Percentiles rank a stretch among this genome's conserved stretches.
Conservation (phyloP, 306 rosid genomes). For the Gleditsia sinensis region DNA sequence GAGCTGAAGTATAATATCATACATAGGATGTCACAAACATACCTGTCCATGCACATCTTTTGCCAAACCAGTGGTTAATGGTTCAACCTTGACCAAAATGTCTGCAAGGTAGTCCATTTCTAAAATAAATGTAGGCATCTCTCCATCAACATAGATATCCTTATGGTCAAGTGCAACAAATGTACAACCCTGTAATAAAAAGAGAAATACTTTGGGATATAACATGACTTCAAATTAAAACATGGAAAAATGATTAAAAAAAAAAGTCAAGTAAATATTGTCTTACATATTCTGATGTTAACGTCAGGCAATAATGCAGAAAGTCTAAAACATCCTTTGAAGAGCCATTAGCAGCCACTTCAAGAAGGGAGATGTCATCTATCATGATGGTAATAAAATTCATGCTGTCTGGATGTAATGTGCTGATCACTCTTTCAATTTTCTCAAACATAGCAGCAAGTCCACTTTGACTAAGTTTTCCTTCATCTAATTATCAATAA, state of each 20-base stretch:
- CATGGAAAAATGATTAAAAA: neutral
- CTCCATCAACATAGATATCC: conserved; percentile 68
- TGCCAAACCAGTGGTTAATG: conserved; percentile 92
- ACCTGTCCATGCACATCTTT: conserved; percentile 99
- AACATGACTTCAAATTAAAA: conserved; percentile 6
- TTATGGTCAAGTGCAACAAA: conserved; percentile 73
- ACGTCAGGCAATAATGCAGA: conserved; percentile 81
- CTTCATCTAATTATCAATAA: conserved; percentile 52
- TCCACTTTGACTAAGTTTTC: conserved; percentile 44
- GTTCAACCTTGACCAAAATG: conserved; percentile 73
- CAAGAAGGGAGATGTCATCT: conserved; percentile 80
- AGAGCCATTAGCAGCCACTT: conserved; percentile 84
- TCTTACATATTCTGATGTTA: conserved; percentile 80
- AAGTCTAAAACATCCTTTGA: conserved; percentile 78
- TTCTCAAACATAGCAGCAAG: conserved; percentile 69
- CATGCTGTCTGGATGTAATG: conserved; percentile 53
- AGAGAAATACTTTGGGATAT: conserved; percentile 18
- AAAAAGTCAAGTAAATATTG: neutral
- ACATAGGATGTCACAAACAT: conserved; percentile 21
- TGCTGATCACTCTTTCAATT: conserved; percentile 53
- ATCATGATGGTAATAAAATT: conserved; percentile 58
- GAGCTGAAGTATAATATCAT: conserved; percentile 1
- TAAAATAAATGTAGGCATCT: conserved; percentile 60
- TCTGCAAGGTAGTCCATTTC: conserved; percentile 88
- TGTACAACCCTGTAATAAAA: conserved; percentile 67